Base-by-base conservation (phyloP, 2,329 filamentous ascomycete species). In the Alternaria sp. region DNA sequence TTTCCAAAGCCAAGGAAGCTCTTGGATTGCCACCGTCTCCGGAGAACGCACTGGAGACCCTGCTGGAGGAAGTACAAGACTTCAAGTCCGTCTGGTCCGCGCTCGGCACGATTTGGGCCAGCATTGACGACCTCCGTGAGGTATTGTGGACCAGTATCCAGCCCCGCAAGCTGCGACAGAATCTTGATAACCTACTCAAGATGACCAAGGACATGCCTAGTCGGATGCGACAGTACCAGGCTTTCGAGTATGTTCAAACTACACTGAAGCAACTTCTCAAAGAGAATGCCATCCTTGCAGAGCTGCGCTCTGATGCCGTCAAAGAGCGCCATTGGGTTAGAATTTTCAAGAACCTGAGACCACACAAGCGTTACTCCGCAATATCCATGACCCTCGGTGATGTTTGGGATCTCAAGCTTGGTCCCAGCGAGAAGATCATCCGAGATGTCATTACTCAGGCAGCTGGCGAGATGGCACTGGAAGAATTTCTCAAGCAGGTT, bases 121-220 rank as follows among this genome's bases (percentile, higher is more conserved):
- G 92, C 74, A 84, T 99, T 61, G 95, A 97, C 73, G 94, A 98
- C 73, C 90, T 97, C 16, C 89, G 93, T 30, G 96, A 99, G 72
- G 91, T 89, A 54, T 86, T 97, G 1, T 99, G 96, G 96, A 96
- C 91, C 58, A 97, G 92, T 74, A 92, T 99, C 2, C 93, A 98
- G 75, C 94, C 96, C 9, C 88, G 95, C 65, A 99, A 98, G 81
- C 89, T 99, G 60, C 89, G 95, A 38, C 88, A 92, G 70, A 92
- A 92, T 64, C 90, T 99, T 52, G 94, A 99, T 74, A 90, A 91
- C 49, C 86, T 98, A 54, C 92, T 98, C 78, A 97, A 97, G 83
- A 97, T 97, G 87, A 98, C 94, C 36, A 98, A 97, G 81, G 94
- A 98, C 65, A 98, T 99, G 95, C 95, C 96, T 0, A 97, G 93